Evolutionary conservation across 2,329 filamentous ascomycete species (phyloP), one percentile per base, ranked within the genome.

Genomic region (Cladosporium austrohemisphaericum): DNA sequence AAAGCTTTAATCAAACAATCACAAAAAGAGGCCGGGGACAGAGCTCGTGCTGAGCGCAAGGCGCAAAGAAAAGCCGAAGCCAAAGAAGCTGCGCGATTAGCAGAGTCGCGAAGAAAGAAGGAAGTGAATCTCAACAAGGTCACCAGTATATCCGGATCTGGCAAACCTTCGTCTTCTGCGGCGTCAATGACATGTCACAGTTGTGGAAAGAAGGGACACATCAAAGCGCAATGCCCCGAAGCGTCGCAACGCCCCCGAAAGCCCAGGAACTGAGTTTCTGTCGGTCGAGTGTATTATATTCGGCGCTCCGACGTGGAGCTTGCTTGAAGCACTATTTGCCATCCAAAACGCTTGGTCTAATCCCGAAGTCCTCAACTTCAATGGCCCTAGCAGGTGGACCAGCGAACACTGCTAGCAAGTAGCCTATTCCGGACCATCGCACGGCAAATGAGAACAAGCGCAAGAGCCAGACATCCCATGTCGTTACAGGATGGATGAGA

Each of bases 111-210:
- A 36, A 77, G 79, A 59, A 81, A 81, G 65, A 85, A 84, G 64
- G 80, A 85, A 49, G 74, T 87, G 44, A 83, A 84, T 53, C 68
- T 88, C 49, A 84, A 84, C 60, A 74, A 74, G n/a, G 55, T 60
- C 6, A 58, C 51, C 23, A 60, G 61, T 1, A 80, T 88, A 38
- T 86, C 83, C 51, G 72, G 73, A 31, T 65, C 67, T 32, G 63
- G 65, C 37, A 50, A 41, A 29, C 40, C 47, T 14, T 50, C 47
- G 13, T 11, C 37, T 20, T 50, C 38, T 5, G 32, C 29, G 2
- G 47, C 37, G 20, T 35, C 29, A 7, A 66, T 77, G 37, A 72
- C 71, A 37, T 88, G 85, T 63, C 80, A 77, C 65, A 75, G 69
- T 14, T 88, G 84, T 62, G 78, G 81, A 13, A 73, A 80, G 55